Evolutionary conservation across 208 protist species (phyloP).

Genomic region (Crithidia acanthocephali): DNA sequence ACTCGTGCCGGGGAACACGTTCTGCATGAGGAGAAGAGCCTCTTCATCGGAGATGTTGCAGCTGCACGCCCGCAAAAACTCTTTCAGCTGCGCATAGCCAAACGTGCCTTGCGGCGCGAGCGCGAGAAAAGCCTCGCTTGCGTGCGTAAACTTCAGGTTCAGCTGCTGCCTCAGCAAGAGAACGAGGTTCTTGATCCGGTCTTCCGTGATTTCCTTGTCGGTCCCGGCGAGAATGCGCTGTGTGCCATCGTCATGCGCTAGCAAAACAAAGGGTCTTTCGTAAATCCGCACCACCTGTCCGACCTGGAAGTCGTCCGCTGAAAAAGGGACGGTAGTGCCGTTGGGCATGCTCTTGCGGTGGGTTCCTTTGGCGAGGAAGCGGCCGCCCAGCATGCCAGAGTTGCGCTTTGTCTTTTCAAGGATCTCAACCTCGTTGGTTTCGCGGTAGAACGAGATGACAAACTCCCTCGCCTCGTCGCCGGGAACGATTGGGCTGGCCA

Average conservation of each 20-base stretch:
- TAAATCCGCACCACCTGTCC: constrained; percentile 81
- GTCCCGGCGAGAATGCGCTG: constrained; percentile 71
- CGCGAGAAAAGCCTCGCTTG: constrained; percentile 73
- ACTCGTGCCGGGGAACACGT: constrained; percentile 64
- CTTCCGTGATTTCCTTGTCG: constrained; percentile 58
- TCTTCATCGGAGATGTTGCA: constrained; percentile 86
- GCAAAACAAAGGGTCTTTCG: constrained; percentile 73
- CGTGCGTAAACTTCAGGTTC: constrained; percentile 74
- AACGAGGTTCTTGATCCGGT: constrained; percentile 71
- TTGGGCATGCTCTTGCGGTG: constrained; percentile 74
- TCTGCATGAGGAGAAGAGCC: constrained; percentile 77
- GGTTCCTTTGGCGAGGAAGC: constrained; percentile 86
- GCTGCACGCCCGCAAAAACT: constrained; percentile 85
- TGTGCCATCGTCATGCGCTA: constrained; percentile 71
- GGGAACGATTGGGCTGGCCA: constrained; percentile 61
- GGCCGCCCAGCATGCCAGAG: constrained; percentile 89
- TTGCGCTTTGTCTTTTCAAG: constrained; percentile 84
- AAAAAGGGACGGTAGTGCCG: constrained; percentile 66
- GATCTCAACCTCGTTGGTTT: constrained; percentile 86
- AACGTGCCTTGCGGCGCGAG: constrained; percentile 81
- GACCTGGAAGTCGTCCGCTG: constrained; percentile 74
- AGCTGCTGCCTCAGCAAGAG: constrained; percentile 84
- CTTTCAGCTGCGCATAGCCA: constrained; percentile 77
- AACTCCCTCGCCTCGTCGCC: constrained; percentile 86
- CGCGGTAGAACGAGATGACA: constrained; percentile 91